These are phyloP conservation scores for Parafenestella ontariensis DNA, from an alignment of 2,329 filamentous ascomycete genomes.

Conservation along the genomic window DNA sequence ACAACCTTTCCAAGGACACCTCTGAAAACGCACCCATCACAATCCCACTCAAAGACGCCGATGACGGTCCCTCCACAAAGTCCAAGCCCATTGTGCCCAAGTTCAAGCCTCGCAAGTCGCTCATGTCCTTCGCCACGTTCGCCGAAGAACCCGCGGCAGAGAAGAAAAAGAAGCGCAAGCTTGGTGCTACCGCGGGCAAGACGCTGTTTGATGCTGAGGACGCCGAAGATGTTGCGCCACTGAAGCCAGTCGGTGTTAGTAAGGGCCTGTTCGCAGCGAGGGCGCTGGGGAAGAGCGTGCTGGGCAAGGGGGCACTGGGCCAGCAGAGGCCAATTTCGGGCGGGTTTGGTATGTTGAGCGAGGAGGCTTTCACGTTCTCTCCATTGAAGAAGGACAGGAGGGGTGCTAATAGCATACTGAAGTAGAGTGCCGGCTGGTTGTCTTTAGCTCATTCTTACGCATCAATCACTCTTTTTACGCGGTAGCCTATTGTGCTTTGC, in stretches of 20 bases:
- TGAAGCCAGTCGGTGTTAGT: slow-evolving; percentile 43
- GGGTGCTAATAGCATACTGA: slow-evolving; percentile 31
- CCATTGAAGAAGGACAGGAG: slow-evolving; percentile 52
- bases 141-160: slow-evolving; percentile 48
- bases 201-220: slow-evolving; percentile 68
- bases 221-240: slow-evolving; percentile 37
- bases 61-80: slow-evolving; percentile 42
- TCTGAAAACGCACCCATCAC: slow-evolving; percentile 47
- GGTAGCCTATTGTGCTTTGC: neutral
- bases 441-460: neutral
- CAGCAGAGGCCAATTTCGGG: slow-evolving; percentile 38
- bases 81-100: slow-evolving; percentile 38
- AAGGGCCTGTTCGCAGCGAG: slow-evolving; percentile 49
- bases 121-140: slow-evolving; percentile 55
- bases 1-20: slow-evolving; percentile 43
- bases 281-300: slow-evolving; percentile 44
- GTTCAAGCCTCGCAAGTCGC: slow-evolving; percentile 55
- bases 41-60: slow-evolving; percentile 45
- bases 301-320: slow-evolving; percentile 32
- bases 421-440: slow-evolving; percentile 13
- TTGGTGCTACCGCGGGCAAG: slow-evolving; percentile 65
- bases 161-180: slow-evolving; percentile 70
- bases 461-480: neutral
- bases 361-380: slow-evolving; percentile 49
- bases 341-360: slow-evolving; percentile 45